Base-by-base conservation (phyloP, 2,329 filamentous ascomycete genomes). In the Helicocarpus griseus region DNA sequence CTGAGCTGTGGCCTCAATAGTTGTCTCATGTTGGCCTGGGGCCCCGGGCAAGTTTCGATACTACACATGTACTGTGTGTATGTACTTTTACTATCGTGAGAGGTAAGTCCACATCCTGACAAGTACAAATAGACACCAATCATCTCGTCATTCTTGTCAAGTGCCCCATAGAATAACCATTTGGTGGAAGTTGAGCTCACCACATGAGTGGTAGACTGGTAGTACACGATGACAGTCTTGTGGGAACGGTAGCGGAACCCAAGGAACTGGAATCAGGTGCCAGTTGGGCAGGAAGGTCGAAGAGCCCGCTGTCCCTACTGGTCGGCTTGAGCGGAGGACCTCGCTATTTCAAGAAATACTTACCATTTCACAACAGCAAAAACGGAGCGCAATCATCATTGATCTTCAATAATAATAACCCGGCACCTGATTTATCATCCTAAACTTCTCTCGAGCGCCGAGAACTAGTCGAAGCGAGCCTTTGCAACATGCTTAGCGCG, bases 251-350 rank as follows among this genome's bases (percentile, higher is more conserved):
- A 35, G 44, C 28, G 28, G 29, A 35, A 22, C 31, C 44, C 44
- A 46, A 24, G 28, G 44, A 35, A 35, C 44, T 35, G 44, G 44
- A 33, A 46, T 47, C 44, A 36, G 44, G 19, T 17, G 21, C 44
- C 29, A 47, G 44, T 36, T 36, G 44, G 29, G 44, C 44, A 24
- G 31, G 44, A 47, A 36, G 44, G 44, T 47, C 19, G 19, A 47
- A 1, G 44, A 36, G 44, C 2, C 44, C n/a, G 31, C 19, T 24
- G 4, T 19, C 13, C 29, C 19, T 14, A 31, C 19, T 36, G 29
- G 29, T 13, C 19, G 19, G n/a, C 21, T 36, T 21, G 44, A 6
- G 13, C 19, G n/a, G 24, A 11, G 41, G 24, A 13, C n/a, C n/a
- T n/a, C 31, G 31, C 31, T 35, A 11, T 35, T 35, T 35, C 17